Base-by-base conservation (phyloP, 495 filamentous ascomycete species). In the Penicillium cinerascens region DNA sequence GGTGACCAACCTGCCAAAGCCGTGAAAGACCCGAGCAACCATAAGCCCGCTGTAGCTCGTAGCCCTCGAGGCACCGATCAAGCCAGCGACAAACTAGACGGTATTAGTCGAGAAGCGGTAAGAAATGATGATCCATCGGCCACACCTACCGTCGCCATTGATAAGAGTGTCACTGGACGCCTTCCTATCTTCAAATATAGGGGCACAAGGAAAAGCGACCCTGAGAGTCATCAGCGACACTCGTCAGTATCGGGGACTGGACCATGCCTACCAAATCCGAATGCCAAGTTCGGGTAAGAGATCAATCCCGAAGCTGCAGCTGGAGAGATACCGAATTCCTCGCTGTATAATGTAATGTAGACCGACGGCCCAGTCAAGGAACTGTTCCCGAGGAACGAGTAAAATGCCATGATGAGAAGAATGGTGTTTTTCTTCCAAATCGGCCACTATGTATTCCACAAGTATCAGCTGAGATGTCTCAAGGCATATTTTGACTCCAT, bases 231-330 rank as follows among this genome's bases (percentile, higher is more conserved):
- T 52, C 36, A 61, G 61, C 15, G 33, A 42, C 6, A 3, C 13
- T 23, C 38, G 22, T 15, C 3, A 25, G 5, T 17, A 4, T 3
- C 7, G 4, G 43, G 22, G 2, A 23, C 3, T 23, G 33, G 20
- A n/a, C 6, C 3, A 25, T 5, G 18, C 48, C 25, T 50, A 74
- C 82, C 80, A 53, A 84, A 80, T 0, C 83, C 83, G 66, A 81
- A 86, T 7, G 79, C 81, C 29, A 86, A 69, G 57, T 85, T 86
- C 0, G 83, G 76, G 61, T 86, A 86, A 13, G 75, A 81, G 50
- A 86, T 67, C 37, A 86, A 57, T 11, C 80, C 78, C 4, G 78
- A 82, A 0, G 83, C 81, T 17, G 60, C 67, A 5, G 71, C 75
- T 2, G 73, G 65, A 0, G 76, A 63, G 43, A 84, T 74, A 2